Base-by-base conservation (phyloP, 768 basidiomycete species). In the Termitomyces sp. region DNA sequence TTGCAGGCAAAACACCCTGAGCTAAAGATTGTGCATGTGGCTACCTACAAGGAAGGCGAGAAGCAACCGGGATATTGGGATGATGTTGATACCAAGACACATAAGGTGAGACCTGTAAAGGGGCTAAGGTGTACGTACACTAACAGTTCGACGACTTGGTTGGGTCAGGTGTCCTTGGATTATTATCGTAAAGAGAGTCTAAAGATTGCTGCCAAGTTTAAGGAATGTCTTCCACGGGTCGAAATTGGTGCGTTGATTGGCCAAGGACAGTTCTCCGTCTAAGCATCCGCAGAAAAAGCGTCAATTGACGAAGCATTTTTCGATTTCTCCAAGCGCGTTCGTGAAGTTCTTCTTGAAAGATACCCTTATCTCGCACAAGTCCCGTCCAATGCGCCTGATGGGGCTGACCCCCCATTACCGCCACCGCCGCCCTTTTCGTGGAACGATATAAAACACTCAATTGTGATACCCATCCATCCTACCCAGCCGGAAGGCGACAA, bases 281-380 rank as follows among this genome's bases (percentile, higher is more conserved):
- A 28, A 18, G 15, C 1, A 6, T 49, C 24, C n/a, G 37, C 39
- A 94, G 96, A 99, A 73, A 97, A 95, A 69, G 97, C 97, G 24
- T 96, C 93, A 0, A 97, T 98, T 36, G 97, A 98, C 66, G 97
- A 99, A 67, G 94, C 92, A 0, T 99, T 95, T 70, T 84, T 98
- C 56, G 96, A 98, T 70, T 82, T 98, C 56, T 91, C 94, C 3
- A 79, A 79, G 9, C 87, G 88, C 34, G 85, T 93, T n/a, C 85
- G 91, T 37, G 82, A 87, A 56, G 74, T 81, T 46, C 72, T 99
- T 2, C 74, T 98, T 3, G 78, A 82, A 50, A 77, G 84, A 42
- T 92, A 88, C 66, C 91, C 95, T 0, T 78, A 92, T 67, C 83
- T 99, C 26, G 79, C 84, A 0, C 68, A 81, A 20, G 80, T 88